Evolutionary conservation across 2,329 filamentous ascomycete genomes (phyloP).

Genomic region (Neurospora sp.): DNA sequence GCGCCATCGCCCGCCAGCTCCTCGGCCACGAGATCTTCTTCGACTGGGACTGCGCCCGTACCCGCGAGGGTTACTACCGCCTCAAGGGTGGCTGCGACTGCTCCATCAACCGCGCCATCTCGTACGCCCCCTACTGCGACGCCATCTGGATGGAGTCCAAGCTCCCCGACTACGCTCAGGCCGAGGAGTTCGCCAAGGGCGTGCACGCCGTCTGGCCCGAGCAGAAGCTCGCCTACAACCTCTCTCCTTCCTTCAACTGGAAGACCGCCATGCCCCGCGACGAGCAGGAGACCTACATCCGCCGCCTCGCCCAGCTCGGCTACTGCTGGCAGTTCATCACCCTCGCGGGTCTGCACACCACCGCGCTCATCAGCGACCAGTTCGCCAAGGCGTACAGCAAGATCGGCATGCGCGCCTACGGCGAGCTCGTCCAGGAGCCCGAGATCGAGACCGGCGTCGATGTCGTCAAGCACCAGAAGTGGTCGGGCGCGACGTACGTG

Average conservation of each 20-base stretch:
- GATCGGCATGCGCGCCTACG: constrained; percentile 90
- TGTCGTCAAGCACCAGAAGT: constrained; percentile 98
- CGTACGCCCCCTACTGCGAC: constrained; percentile 88
- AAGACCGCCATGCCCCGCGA: constrained; percentile 86
- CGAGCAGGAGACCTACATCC: constrained; percentile 97
- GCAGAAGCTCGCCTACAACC: constrained; percentile 97
- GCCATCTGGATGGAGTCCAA: constrained; percentile 99
- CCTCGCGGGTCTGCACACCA: constrained; percentile 92
- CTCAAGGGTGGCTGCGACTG: constrained; percentile 86
- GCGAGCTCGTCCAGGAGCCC: constrained; percentile 93
- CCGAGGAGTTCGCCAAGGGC: constrained; percentile 83
- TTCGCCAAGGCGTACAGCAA: constrained; percentile 76
- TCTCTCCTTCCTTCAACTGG: constrained; percentile 99
- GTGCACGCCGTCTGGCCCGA: constrained; percentile 93
- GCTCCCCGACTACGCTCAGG: constrained; percentile 83
- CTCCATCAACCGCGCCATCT: constrained; percentile 80
- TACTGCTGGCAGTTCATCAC: constrained; percentile 99
- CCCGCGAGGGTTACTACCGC: constrained; percentile 90
- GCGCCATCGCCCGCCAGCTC: constrained; percentile 66
- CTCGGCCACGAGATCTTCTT: constrained; percentile 79
- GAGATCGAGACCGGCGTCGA: constrained; percentile 88
- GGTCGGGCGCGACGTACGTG: constrained; percentile 89
- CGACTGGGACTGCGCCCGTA: constrained; percentile 91
- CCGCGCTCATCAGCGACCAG: constrained; percentile 80
- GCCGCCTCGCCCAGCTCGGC: constrained; percentile 72